Evolutionary conservation across 2,329 filamentous ascomycete genomes (phyloP).

Genomic region (Sphaerostilbella broomeana): DNA sequence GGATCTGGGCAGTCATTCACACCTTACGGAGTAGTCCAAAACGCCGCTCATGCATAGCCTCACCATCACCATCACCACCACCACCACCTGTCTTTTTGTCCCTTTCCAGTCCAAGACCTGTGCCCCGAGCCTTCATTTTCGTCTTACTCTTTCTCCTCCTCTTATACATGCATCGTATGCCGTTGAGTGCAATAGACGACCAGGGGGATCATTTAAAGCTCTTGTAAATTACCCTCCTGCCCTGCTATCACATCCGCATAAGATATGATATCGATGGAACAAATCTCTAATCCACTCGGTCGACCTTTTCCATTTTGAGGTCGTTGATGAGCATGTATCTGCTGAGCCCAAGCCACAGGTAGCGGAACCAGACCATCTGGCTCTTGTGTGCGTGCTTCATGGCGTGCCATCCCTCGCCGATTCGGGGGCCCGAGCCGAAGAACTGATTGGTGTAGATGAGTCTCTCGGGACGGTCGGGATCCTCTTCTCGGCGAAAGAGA

Average conservation of each 20-base stretch:
- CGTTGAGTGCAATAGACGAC: too few relatives aligned
- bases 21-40: constrained; percentile 3
- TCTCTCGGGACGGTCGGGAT: constrained; percentile 40
- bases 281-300: constrained; percentile 1
- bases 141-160: neutral
- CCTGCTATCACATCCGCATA: too few relatives aligned
- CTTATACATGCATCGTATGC: neutral
- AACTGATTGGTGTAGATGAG: constrained; percentile 68
- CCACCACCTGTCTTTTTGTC: constrained; percentile 3
- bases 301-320: constrained; percentile 48
- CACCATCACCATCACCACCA: neutral
- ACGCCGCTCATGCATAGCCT: constrained; percentile 12
- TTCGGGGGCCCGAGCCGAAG: constrained; percentile 45
- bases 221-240: too few relatives aligned
- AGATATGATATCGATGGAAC: too few relatives aligned
- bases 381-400: constrained; percentile 89
- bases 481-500: constrained; percentile 34
- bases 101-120: neutral
- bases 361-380: constrained; percentile 98
- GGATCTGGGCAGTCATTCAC: constrained; percentile 4
- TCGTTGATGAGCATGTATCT: constrained; percentile 97
- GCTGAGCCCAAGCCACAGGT: constrained; percentile 86
- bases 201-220: too few relatives aligned
- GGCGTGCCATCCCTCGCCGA: constrained; percentile 62
- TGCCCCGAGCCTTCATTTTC: too few relatives aligned